Conservation (phyloP, 768 basidiomycete species). For the Amanita exitialis region DNA sequence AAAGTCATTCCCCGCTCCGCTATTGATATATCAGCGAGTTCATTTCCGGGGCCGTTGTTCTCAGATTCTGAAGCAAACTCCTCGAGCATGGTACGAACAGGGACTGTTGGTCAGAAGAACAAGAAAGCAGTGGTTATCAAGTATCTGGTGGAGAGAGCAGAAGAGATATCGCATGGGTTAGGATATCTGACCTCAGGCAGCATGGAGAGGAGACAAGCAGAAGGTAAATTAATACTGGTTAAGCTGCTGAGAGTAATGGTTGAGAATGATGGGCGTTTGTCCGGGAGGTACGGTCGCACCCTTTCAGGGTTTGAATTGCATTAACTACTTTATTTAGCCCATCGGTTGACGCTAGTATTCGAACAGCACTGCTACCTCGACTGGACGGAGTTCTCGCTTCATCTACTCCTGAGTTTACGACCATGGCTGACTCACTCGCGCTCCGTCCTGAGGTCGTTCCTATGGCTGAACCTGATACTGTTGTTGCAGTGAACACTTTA, state of each 20-base stretch:
- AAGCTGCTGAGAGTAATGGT: conserved; percentile 72
- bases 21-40: conserved; percentile 37
- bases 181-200: conserved; percentile 52
- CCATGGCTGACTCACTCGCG: conserved; percentile 21
- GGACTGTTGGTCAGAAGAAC: conserved; percentile 61
- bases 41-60: conserved; percentile 85
- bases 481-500: conserved; percentile 46
- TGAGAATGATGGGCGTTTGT: conserved; percentile 80
- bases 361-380: conserved; percentile 59
- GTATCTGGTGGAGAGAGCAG: conserved; percentile 67
- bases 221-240: conserved; percentile 69
- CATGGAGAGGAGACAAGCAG: conserved; percentile 46
- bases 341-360: conserved; percentile 64
- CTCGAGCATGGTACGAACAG: conserved; percentile 61
- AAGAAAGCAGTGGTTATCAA: conserved; percentile 74
- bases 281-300: conserved; percentile 56
- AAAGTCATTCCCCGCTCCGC: conserved; percentile 62
- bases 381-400: conserved; percentile 22
- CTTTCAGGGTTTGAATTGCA: neutral
- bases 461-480: conserved; percentile 26
- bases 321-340: conserved; percentile 25
- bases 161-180: conserved; percentile 70
- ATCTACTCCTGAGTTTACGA: conserved; percentile 18
- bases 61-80: conserved; percentile 61
- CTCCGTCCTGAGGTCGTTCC: neutral